Base-by-base conservation (phyloP, 2,329 filamentous ascomycete genomes). In the Clarireedia sp. region DNA sequence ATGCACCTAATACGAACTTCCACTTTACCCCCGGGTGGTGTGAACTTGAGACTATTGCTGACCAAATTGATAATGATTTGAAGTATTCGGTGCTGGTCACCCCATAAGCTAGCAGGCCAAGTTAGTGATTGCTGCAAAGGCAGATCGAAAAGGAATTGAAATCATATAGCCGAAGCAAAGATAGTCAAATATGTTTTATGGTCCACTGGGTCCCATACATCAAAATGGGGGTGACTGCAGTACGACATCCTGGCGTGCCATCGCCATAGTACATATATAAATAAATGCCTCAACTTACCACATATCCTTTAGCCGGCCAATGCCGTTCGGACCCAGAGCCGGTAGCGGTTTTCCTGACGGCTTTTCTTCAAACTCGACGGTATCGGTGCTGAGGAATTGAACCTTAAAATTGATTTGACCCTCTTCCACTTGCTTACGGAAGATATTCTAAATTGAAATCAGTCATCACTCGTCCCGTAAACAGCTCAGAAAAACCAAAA, bases 51-150 rank as follows among this genome's bases (percentile, higher is more conserved):
- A 68, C 87, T 89, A 72, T 96, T 96, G 70, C 87, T 91, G 47
- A 95, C 89, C 33, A 96, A 75, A 66, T 95, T 95, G 74, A 95
- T 96, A 47, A 96, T 81, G n/a, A 96, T 87, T 68, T 96, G 91
- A 24, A 95, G 73, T 40, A 96, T 94, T 45, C 91, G 79, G 66
- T 96, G 90, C 62, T 94, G 87, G 64, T 96, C 91, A n/a, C 91
- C 91, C 83, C 89, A 94, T 1, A 96, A 74, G 50, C 38, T 41
- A 33, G 29, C 10, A 33, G 29, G 29, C 29, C 12, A 10, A 33
- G 29, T 33, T 33, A 33, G 29, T 33, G 29, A 33, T 33, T 33
- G 9, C 10, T 33, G 12, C 9, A 9, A 12, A 14, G 38, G 7
- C 10, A 17, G 16, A 87, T 57, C 24, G 45, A 55, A n/a, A 57